Evolutionary conservation across 768 basidiomycete genomes (phyloP), one percentile per base, ranked within the genome.

Genomic region (Rhizopogon salebrosus): DNA sequence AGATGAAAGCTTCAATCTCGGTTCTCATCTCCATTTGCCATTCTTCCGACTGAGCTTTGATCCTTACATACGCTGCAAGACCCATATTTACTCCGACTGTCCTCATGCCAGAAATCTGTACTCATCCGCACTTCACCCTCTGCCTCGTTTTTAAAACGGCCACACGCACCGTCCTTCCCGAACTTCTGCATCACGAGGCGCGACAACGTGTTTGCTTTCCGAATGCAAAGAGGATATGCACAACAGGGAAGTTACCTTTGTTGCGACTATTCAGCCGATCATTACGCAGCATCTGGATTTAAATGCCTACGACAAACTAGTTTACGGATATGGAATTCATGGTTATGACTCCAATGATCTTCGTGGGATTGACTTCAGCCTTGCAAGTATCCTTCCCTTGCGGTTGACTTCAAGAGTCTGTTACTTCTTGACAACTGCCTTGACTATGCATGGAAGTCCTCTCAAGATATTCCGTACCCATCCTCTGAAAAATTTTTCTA

Each of bases 271-370:
- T 8, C 58, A 0, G 51, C 52, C n/a, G n/a, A n/a, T 13, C 50
- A 64, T 29, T 76, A 6, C 69, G 64, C 6, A 66, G 63, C 23
- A 64, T 75, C 34, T 75, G 71, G 70, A 63, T 64, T 48, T 66
- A 64, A 20, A 56, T 63, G 18, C 69, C 10, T 20, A 4, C n/a
- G n/a, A n/a, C n/a, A n/a, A 34, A 1, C 10, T 5, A 13, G 2
- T 13, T 3, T 13, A 34, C 3, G 27, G n/a, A n/a, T n/a, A n/a
- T n/a, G 9, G 27, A 29, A 7, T 29, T 29, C 27, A 18, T 13
- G n/a, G 27, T 35, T 3, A 26, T 14, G 10, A 13, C 2, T 20
- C 18, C 49, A 45, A 31, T 26, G 54, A n/a, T 60, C 16, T 60
- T 18, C 13, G 58, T 27, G 36, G 60, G 37, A 66, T 66, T 10